phyloP scores from a whole-genome alignment of 768 basidiomycete genomes.

The Daedaleopsis nitida region DNA sequence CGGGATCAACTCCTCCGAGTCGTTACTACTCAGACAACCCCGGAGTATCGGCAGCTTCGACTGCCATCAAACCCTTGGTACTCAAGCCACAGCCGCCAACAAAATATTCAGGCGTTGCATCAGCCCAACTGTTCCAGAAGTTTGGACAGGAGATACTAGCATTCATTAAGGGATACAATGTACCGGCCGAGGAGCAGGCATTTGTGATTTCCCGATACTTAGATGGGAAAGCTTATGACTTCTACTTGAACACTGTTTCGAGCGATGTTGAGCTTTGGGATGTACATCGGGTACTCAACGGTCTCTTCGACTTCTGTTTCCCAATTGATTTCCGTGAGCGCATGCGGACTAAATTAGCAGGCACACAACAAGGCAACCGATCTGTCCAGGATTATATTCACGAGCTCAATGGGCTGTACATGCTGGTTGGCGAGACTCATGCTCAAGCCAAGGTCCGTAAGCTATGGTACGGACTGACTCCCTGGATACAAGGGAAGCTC shows the following conservation, averaged over 20 bases:
- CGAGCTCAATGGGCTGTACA: constrained; percentile 36
- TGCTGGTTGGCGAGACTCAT: constrained; percentile 32
- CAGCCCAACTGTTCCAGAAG: constrained; percentile 17
- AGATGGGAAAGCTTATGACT: constrained; percentile 31
- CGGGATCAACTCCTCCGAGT: too few relatives aligned
- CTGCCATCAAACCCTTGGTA: too few relatives aligned
- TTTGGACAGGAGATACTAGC: constrained; percentile 12
- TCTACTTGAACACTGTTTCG: constrained; percentile 27
- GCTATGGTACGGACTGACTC: constrained; percentile 37
- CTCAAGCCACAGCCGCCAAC: too few relatives aligned
- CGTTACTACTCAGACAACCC: too few relatives aligned
- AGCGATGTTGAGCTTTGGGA: constrained; percentile 13
- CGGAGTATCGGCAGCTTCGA: too few relatives aligned
- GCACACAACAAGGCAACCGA: constrained; percentile 27
- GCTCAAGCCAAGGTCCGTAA: constrained; percentile 30
- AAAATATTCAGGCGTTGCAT: too few relatives aligned
- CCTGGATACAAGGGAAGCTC: constrained; percentile 30
- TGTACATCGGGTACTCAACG: too few relatives aligned
- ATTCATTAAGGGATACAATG: constrained; percentile 6
- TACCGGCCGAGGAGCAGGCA: background rate
- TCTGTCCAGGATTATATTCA: constrained; percentile 35
- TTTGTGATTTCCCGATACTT: constrained; percentile 28
- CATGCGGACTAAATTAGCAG: constrained; percentile 28
- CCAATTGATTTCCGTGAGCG: constrained; percentile 24
- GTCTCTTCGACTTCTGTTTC: constrained; percentile 29